Base-by-base conservation (phyloP, 2,329 filamentous ascomycete genomes). In the Aspergillus novofumigatus region DNA sequence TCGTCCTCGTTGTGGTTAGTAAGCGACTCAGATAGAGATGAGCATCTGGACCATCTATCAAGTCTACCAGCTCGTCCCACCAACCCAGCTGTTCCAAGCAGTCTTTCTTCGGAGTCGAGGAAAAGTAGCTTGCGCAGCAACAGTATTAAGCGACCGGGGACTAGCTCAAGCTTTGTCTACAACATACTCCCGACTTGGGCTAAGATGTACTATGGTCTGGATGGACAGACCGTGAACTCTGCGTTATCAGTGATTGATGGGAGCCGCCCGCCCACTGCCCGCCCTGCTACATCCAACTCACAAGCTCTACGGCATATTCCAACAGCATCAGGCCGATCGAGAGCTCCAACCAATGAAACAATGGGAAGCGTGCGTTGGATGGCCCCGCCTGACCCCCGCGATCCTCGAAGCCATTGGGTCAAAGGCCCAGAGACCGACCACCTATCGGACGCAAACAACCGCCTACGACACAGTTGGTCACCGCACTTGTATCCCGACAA, bases 121-220 rank as follows among this genome's bases (percentile, higher is more conserved):
- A 68, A 69, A 48, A 73, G 72, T 59, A 77, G 73, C 58, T 62
- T 70, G 52, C 67, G 68, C 42, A 75, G 72, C 55, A 64, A 68
- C 42, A 75, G 72, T 55, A 64, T 67, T 35, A 66, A 65, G 50
- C 69, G 73, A 26, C 69, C 71, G 3, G 76, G 75, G 35, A 81
- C 80, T 11, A 74, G 75, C 49, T 72, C 77, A 21, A 81, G 77
- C 57, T 72, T 75, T 25, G 62, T 78, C 28, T 64, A 77, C 51
- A 72, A 72, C n/a, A 71, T 69, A 41, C 71, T 79, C 47, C 79
- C 80, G 1, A 71, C 76, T 7, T 83, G 80, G 71, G 75, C 73
- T 44, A 85, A 80, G 63, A 75, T 90, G 17, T 92, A 91, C 72
- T 92, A 92, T 69, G 84, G 85, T 38, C 86, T 84, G 53, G 86